Base-by-base conservation (phyloP, 2,329 filamentous ascomycete genomes). In the Fusarium sarcochroum region DNA sequence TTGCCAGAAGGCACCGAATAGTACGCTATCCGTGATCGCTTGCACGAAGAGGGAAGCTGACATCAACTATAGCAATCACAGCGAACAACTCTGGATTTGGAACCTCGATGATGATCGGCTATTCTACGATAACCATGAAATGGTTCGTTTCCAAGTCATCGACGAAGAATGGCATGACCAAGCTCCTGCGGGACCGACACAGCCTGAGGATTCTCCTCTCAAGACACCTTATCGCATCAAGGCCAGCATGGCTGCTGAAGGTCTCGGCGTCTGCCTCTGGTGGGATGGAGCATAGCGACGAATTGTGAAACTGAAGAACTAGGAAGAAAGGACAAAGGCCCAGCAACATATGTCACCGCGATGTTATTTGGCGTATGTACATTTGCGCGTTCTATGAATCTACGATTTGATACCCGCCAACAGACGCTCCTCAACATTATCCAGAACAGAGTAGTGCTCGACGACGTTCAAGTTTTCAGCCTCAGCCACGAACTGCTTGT, bases 391-490 rank as follows among this genome's bases (percentile, higher is more conserved):
- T 68, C 63, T 76, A 73, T 76, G 70, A 77, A 77, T 77, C 71
- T 79, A 80, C 70, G 71, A 76, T 68, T 77, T 78, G 75, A 80
- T 79, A 80, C 81, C 81, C 76, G 85, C 85, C 75, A 98, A 82
- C 61, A 99, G 83, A 76, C 96, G 89, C 76, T 94, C 88, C 83
- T 98, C 94, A 59, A 98, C 91, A 18, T 91, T 91, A 73, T 97
- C 93, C 61, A 98, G 83, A 67, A 98, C 93, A 75, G 93, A 98
- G 78, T 93, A 92, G 80, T 98, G 95, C 78, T 97, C 94, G 75
- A 97, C 87, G 23, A 99, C 96, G 73, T 97, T 94, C 66, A 99
- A 80, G 80, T 99, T 99, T 85, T 99, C 96, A 4, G 93, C 93
- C 82, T 99, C 96, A 46, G 86, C 93, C 78, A 91, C 85, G 81